Evolutionary conservation across 306 rosid species (phyloP), one percentile per base, ranked within the genome.

Genomic region (cucumber (Cucumis sativus)): DNA sequence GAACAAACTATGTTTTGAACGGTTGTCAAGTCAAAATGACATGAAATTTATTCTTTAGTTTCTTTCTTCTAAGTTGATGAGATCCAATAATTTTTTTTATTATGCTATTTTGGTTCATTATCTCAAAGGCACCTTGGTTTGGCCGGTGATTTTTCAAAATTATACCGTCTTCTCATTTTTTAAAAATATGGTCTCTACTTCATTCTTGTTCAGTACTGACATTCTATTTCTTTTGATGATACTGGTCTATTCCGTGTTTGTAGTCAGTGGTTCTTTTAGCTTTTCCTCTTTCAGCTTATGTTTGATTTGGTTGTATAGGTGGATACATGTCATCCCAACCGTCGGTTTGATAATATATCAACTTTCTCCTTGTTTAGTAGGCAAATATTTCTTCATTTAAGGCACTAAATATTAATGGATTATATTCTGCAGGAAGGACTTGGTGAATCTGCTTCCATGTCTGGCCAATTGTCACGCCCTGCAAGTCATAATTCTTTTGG

Each of bases 371-470:
- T 28, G 40, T 28, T 28, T 16, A 33, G 1, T 28, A 28, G 67
- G 67, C 16, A 61, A 10, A 61, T 1, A 61, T 82, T 73, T 79
- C 54, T 68, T 37, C 18, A 74, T 78, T 79, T 78, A 75, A 21
- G 28, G 39, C 85, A 45, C 37, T 83, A 79, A 85, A 43, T 6
- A 40, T 43, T 68, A 23, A 45, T 47, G 15, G 39, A 70, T 37
- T 83, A 75, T 79, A 60, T 71, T 58, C 39, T 83, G 84, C 92
- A 95, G 97, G 96, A 92, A 80, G 97, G 97, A 82, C 84, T 80
- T 81, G 93, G 85, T 79, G 92, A 75, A 79, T 85, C 96, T 82
- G 77, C 86, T 67, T 81, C 90, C 61, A 54, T 89, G 78, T 81
- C 96, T 55, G 87, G 88, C 81, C 83, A 86, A 78, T 71, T 88